Base-by-base conservation (phyloP, 495 filamentous ascomycete species). In the Entonaema liquescens region DNA sequence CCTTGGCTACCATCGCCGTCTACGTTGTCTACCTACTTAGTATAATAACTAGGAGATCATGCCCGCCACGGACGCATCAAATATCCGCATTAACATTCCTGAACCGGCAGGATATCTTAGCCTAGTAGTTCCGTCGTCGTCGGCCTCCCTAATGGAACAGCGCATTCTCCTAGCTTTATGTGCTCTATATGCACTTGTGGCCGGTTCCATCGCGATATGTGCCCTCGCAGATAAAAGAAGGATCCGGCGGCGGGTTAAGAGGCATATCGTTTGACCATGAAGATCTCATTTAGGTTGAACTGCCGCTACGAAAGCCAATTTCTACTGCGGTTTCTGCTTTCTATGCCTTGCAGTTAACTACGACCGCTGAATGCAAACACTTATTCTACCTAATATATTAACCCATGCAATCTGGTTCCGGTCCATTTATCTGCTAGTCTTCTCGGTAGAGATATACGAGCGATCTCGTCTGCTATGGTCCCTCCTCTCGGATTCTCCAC, bases 201-300 rank as follows among this genome's bases (percentile, higher is more conserved):
- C 42, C 11, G 13, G 26, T 7, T 7, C 21, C 15, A 25, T 63
- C 6, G 15, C 53, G 9, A 1, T 52, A 19, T 8, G 52, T 31
- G 13, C 59, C 6, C 2, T 50, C 31, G 23, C 21, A 21, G 44
- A 42, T 28, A 21, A 38, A 33, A 59, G 42, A n/a, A 58, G 35
- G 21, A 33, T 65, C 21, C 44, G 54, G 26, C 67, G 40, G 21
- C 67, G 60, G n/a, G 49, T 42, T 44, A 64, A n/a, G 36, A 64
- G 23, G 28, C 59, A 70, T 17, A 3, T 70, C 1, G 36, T 70
- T 6, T 65, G 59, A n/a, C n/a, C n/a, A n/a, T n/a, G n/a, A n/a
- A n/a, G n/a, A n/a, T n/a, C n/a, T n/a, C n/a, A n/a, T n/a, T n/a
- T n/a, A n/a, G n/a, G n/a, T n/a, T n/a, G n/a, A n/a, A n/a, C n/a